Conservation (phyloP, 495 filamentous ascomycete species). For the Xylaria flabelliformis region DNA sequence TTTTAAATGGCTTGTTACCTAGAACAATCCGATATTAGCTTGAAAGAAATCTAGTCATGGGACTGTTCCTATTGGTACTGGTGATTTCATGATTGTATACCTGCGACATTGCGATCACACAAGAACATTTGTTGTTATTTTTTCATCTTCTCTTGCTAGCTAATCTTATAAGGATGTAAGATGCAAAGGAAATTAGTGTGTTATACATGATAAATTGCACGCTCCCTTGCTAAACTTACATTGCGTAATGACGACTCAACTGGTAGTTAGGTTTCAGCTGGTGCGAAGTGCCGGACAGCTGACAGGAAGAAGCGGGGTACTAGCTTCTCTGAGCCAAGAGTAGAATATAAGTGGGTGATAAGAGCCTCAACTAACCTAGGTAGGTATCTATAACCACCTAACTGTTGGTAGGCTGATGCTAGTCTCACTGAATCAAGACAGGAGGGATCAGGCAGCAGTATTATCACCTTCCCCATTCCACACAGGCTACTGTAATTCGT, state of each 20-base stretch:
- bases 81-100: background rate
- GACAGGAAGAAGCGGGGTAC: background rate
- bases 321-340: background rate
- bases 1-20: background rate
- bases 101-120: background rate
- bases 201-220: no score
- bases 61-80: background rate
- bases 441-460: conserved; percentile 27
- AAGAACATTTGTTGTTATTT: background rate
- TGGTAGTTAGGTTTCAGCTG: background rate
- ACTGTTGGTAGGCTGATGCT: background rate
- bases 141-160: background rate
- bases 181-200: no score
- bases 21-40: background rate
- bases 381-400: no score
- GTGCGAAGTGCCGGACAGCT: background rate
- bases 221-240: background rate
- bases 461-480: background rate
- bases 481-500: background rate
- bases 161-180: no score
- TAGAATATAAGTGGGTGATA: background rate
- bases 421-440: background rate
- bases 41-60: background rate
- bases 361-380: background rate
- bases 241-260: background rate